Evolutionary conservation across 257 asterid species (phyloP).

Genomic region (Agastache rugosa): DNA sequence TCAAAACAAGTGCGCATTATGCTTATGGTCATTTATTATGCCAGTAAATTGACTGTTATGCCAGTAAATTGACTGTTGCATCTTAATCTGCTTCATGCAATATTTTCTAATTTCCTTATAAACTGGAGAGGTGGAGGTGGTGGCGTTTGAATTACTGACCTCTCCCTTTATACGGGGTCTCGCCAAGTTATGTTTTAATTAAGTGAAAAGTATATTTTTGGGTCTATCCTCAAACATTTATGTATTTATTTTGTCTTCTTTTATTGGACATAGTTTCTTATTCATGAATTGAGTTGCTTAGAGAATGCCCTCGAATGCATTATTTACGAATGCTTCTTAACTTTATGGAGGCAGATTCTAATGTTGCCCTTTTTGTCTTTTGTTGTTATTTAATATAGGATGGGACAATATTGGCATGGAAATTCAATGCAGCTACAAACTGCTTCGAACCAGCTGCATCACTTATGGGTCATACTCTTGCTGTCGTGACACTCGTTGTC

Average conservation of each 20-base stretch:
- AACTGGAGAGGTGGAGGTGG: neutral
- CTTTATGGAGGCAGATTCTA: neutral
- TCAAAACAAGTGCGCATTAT: neutral
- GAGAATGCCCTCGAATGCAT: neutral
- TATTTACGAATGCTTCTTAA: neutral
- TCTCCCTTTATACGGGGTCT: neutral
- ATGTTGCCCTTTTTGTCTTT: slow-evolving; percentile 22
- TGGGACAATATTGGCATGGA: slow-evolving; percentile 88
- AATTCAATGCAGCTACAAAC: slow-evolving; percentile 75
- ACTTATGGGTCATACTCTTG: slow-evolving; percentile 82
- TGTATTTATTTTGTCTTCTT: no score
- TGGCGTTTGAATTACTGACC: neutral
- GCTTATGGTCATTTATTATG: slow-evolving; percentile 1
- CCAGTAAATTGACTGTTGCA: slow-evolving; percentile 8
- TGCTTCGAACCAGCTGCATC: slow-evolving; percentile 89
- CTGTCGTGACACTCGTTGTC: slow-evolving; percentile 86
- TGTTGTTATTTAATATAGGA: slow-evolving; percentile 61
- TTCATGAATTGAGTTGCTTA: slow-evolving; percentile 13
- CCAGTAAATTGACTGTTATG: neutral
- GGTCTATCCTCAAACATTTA: no score
- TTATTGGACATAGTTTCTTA: neutral
- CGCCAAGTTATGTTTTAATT: neutral
- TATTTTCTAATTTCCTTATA: neutral
- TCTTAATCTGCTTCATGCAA: slow-evolving; percentile 6
- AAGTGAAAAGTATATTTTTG: neutral